phyloP scores from a whole-genome alignment of 768 basidiomycete species.

The Termitomyces sp. region DNA sequence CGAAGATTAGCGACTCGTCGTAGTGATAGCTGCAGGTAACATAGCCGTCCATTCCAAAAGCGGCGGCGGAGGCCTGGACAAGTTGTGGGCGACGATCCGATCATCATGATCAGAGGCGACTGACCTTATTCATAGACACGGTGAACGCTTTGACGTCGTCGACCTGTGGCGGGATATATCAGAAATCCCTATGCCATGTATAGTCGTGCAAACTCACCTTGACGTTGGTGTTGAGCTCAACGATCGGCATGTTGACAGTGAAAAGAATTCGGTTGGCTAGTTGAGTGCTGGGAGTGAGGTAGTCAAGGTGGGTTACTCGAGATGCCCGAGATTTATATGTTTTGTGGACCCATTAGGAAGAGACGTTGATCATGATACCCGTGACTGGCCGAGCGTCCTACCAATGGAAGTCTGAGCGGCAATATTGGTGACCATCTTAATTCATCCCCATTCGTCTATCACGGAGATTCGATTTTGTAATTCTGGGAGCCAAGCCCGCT shows the following conservation, averaged over 20 bases:
- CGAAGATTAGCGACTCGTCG: constrained; percentile 2
- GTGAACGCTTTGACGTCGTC: constrained; percentile 2
- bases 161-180: background rate
- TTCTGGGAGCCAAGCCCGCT: too few species aligned
- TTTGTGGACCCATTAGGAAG: too few species aligned
- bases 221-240: constrained; percentile 5
- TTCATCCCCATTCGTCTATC: too few species aligned
- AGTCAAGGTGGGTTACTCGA: background rate
- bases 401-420: too few species aligned
- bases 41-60: constrained; percentile 7
- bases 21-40: constrained; percentile 3
- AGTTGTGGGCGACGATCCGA: background rate
- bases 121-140: background rate
- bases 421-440: too few species aligned
- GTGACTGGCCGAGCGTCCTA: too few species aligned
- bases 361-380: too few species aligned
- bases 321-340: constrained; percentile 1
- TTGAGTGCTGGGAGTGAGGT: background rate
- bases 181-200: background rate
- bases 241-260: background rate
- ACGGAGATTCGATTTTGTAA: too few species aligned
- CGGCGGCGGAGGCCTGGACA: background rate
- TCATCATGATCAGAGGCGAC: background rate
- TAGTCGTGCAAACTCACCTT: background rate
- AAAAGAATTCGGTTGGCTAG: background rate